phyloP scores from a whole-genome alignment of 129 eudicot species.

The Chrysanthemum makinoi region DNA sequence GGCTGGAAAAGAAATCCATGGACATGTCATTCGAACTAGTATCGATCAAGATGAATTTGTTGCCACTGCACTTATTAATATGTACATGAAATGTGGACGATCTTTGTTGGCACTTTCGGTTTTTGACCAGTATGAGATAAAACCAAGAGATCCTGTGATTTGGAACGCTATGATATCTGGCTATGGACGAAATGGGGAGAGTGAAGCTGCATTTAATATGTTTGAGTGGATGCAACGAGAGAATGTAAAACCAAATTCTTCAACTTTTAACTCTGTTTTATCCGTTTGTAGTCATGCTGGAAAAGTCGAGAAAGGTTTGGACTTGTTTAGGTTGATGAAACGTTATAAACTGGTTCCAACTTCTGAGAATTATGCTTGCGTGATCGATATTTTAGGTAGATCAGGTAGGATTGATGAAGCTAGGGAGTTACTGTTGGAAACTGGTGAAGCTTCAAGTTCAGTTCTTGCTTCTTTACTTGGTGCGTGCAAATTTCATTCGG shows the following conservation, averaged over 20 bases:
- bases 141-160: slow-evolving; percentile 61
- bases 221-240: slow-evolving; percentile 57
- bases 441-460: slow-evolving; percentile 48
- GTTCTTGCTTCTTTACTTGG: slow-evolving; percentile 67
- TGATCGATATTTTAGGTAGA: slow-evolving; percentile 75
- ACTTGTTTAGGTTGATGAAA: slow-evolving; percentile 51
- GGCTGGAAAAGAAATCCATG: slow-evolving; percentile 72
- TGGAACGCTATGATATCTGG: slow-evolving; percentile 98
- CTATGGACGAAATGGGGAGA: slow-evolving; percentile 65
- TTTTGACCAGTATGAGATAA: slow-evolving; percentile 48
- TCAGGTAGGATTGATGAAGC: slow-evolving; percentile 71
- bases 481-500: slow-evolving; percentile 52
- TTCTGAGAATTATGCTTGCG: slow-evolving; percentile 46
- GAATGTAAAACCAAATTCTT: slow-evolving; percentile 55
- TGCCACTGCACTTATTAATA: slow-evolving; percentile 60
- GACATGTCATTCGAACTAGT: slow-evolving; percentile 39
- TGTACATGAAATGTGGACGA: slow-evolving; percentile 87
- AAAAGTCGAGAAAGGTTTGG: slow-evolving; percentile 49
- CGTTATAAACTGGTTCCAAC: slow-evolving; percentile 20
- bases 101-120: slow-evolving; percentile 39
- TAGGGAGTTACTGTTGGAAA: slow-evolving; percentile 41
- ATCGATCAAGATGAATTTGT: slow-evolving; percentile 51
- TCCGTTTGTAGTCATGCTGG: slow-evolving; percentile 78
- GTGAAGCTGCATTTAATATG: slow-evolving; percentile 55
- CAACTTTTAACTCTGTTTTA: slow-evolving; percentile 60